A percentile compares a stretch with the other conserved stretches of the same genome.
Evolutionary conservation across 768 basidiomycete species (phyloP).

Genomic region (Kwoniella sp.): DNA sequence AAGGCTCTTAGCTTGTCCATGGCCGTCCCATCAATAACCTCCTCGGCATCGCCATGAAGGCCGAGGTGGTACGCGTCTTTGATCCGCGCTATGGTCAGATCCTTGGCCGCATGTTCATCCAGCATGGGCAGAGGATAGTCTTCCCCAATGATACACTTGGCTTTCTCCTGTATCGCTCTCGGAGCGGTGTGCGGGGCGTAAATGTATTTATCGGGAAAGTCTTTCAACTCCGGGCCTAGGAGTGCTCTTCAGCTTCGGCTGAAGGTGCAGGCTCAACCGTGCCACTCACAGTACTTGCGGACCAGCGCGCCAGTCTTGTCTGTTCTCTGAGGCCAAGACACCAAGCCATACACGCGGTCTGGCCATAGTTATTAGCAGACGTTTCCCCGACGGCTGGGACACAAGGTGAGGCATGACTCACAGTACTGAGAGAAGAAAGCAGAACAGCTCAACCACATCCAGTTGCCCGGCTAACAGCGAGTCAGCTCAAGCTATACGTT

Average conservation of each 20-base stretch:
- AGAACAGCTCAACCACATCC: conserved; percentile 52
- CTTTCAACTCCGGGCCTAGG: conserved; percentile 49
- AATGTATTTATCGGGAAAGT: conserved; percentile 52
- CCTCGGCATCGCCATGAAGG: conserved; percentile 42
- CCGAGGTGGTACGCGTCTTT: conserved; percentile 48
- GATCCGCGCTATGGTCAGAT: conserved; percentile 40
- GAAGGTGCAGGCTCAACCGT: too few relatives aligned
- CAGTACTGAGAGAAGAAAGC: conserved; percentile 50
- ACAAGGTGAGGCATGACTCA: conserved; percentile 16
- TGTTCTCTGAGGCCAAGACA: conserved; percentile 47
- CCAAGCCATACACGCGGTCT: conserved; percentile 48
- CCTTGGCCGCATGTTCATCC: conserved; percentile 48
- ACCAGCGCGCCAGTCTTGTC: conserved; percentile 50
- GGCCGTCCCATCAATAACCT: conserved; percentile 48
- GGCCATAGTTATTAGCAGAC: background rate
- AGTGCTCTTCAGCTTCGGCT: background rate
- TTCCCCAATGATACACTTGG: conserved; percentile 50
- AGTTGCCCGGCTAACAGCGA: conserved; percentile 41
- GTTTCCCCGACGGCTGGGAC: background rate
- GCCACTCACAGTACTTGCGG: conserved; percentile 45
- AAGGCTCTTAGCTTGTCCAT: conserved; percentile 23
- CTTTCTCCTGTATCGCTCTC: conserved; percentile 40
- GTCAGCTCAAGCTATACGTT: background rate
- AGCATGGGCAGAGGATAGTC: conserved; percentile 51
- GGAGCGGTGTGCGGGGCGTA: conserved; percentile 51